phyloP scores from a whole-genome alignment of 306 rosid genomes.

The Inga oerstediana region DNA sequence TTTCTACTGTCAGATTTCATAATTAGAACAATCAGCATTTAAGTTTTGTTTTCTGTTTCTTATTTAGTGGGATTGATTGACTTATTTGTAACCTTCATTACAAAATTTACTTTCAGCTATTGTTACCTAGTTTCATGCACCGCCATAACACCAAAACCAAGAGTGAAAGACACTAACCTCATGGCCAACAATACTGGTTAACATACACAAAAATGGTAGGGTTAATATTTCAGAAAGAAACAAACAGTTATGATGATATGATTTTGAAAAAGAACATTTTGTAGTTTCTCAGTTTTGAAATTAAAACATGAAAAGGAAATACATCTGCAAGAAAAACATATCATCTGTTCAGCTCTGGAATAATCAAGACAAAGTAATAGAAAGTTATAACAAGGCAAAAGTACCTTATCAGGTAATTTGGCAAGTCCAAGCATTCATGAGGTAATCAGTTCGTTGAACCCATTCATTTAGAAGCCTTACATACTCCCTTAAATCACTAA shows the following conservation, averaged over 20 bases:
- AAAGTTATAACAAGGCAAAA: slow-evolving; percentile 18
- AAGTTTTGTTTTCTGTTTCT: not conserved
- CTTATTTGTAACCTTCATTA: not conserved
- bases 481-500: slow-evolving; percentile 37
- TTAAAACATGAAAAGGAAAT: not conserved
- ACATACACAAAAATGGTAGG: not conserved
- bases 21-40: too few species aligned
- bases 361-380: not conserved
- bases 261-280: slow-evolving; percentile 11
- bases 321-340: slow-evolving; percentile 21
- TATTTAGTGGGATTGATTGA: not conserved
- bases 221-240: slow-evolving; percentile 13
- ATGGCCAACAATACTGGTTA: not conserved
- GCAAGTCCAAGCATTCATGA: slow-evolving; percentile 64
- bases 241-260: slow-evolving; percentile 3
- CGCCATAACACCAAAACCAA: not conserved
- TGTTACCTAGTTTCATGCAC: not conserved
- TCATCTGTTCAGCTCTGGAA: not conserved
- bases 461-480: slow-evolving; percentile 66
- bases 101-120: not conserved
- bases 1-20: not conserved
- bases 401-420: slow-evolving; percentile 76
- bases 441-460: slow-evolving; percentile 60
- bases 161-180: not conserved
- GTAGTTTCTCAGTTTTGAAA: not conserved